Conservation (phyloP, 352 stramenopile species). For the Pythium rishiriense region DNA sequence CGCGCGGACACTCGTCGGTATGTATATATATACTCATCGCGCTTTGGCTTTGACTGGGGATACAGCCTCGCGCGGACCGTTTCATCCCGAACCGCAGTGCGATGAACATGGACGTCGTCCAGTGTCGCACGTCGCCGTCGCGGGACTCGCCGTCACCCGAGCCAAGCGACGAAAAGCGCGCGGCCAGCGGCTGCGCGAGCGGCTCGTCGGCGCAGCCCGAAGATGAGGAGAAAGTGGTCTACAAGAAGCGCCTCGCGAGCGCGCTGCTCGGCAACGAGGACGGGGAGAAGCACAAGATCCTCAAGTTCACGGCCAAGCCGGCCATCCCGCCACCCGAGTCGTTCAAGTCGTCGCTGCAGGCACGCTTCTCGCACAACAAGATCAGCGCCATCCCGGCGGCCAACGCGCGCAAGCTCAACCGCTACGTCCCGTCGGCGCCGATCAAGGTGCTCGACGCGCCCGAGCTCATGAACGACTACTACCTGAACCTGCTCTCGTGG, state of each 20-base stretch:
- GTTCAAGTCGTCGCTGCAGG: conserved; percentile 94
- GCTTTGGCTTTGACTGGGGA: not conserved
- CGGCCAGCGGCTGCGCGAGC: not conserved
- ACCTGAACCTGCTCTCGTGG: conserved; percentile 99
- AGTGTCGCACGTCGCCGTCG: conserved; percentile 59
- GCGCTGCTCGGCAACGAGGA: conserved; percentile 79
- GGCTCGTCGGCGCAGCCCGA: conserved; percentile 33
- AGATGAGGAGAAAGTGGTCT: conserved; percentile 77
- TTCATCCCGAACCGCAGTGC: conserved; percentile 87
- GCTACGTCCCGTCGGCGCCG: conserved; percentile 96
- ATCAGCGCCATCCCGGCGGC: conserved; percentile 64
- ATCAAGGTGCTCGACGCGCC: conserved; percentile 97
- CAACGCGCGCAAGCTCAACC: conserved; percentile 86
- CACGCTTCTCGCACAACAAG: conserved; percentile 95
- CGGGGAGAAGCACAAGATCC: conserved; percentile 91
- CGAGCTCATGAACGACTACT: conserved; percentile 99
- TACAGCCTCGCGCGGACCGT: conserved; percentile 61
- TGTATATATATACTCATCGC: not conserved
- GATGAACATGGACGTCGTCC: conserved; percentile 84
- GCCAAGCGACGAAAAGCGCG: conserved; percentile 28
- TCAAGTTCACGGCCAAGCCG: conserved; percentile 98
- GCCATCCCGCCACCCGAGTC: conserved; percentile 89
- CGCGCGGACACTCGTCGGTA: not conserved
- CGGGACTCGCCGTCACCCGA: conserved; percentile 28
- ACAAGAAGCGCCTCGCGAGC: conserved; percentile 80